Evolutionary conservation across 164 flowering plant genomes (phyloP).

Genomic region (Euptelea pleiosperma): DNA sequence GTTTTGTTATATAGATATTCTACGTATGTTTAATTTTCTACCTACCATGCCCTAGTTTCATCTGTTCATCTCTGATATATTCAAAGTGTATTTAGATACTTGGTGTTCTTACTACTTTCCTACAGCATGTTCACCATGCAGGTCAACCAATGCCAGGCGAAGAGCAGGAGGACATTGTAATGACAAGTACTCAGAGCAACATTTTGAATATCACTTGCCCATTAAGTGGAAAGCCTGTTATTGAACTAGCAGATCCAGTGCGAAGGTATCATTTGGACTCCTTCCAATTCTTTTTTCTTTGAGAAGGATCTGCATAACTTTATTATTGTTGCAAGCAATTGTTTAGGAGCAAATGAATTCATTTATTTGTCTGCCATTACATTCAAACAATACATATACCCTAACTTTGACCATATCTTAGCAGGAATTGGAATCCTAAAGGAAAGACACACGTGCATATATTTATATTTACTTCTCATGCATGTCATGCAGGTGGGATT

Average conservation of each 20-base stretch:
- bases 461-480: no score
- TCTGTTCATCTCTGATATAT: not conserved
- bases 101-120: slow-evolving; percentile 11
- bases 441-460: not conserved
- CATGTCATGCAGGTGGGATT: no score
- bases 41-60: not conserved
- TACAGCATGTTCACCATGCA: slow-evolving; percentile 82
- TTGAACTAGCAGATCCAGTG: slow-evolving; percentile 66
- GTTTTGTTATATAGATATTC: no score
- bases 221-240: slow-evolving; percentile 71
- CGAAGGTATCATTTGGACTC: slow-evolving; percentile 49
- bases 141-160: slow-evolving; percentile 96
- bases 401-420: not conserved
- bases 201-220: slow-evolving; percentile 71
- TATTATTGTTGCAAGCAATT: not conserved
- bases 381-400: not conserved
- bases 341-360: not conserved
- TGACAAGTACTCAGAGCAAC: slow-evolving; percentile 72
- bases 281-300: no score
- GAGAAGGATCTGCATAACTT: no score
- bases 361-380: not conserved
- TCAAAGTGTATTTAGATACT: not conserved
- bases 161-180: slow-evolving; percentile 84
- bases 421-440: not conserved
- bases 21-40: not conserved